phyloP scores from a whole-genome alignment of 1,139 yeast species.

The Lodderomyces elongisporus region DNA sequence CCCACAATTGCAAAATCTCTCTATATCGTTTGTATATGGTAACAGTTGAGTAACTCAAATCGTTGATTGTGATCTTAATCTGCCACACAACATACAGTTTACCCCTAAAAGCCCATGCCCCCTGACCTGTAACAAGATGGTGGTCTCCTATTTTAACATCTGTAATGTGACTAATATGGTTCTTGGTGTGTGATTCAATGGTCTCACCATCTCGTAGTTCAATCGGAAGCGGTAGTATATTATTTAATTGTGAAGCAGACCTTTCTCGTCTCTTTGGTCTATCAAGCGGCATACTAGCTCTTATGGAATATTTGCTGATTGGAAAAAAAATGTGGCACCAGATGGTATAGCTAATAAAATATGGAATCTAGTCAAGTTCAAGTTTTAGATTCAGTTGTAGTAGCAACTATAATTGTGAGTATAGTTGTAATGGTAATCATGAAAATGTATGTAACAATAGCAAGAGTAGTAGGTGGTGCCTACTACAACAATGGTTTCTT shows the following conservation, averaged over 20 bases:
- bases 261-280: conserved; percentile 7
- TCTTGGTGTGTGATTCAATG: conserved; percentile 13
- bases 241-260: conserved; percentile 23
- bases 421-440: too few relatives aligned
- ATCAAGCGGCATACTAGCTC: too few relatives aligned
- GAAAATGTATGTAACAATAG: too few relatives aligned
- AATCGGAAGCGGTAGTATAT: conserved; percentile 36
- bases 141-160: conserved; percentile 38
- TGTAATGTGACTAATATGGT: conserved; percentile 25
- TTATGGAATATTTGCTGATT: background rate
- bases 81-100: conserved; percentile 46
- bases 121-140: conserved; percentile 31
- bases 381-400: too few relatives aligned
- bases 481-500: too few relatives aligned
- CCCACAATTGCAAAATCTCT: conserved; percentile 53
- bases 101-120: too few relatives aligned
- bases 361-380: too few relatives aligned
- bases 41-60: conserved; percentile 44
- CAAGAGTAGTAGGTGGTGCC: too few relatives aligned
- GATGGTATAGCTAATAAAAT: too few relatives aligned
- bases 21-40: conserved; percentile 56
- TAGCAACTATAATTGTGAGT: too few relatives aligned
- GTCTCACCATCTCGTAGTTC: conserved; percentile 22
- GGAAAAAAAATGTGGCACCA: background rate
- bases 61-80: conserved; percentile 39